Conservation (phyloP, 2,329 filamentous ascomycete genomes). For the Thielaviopsis ethacetica region DNA sequence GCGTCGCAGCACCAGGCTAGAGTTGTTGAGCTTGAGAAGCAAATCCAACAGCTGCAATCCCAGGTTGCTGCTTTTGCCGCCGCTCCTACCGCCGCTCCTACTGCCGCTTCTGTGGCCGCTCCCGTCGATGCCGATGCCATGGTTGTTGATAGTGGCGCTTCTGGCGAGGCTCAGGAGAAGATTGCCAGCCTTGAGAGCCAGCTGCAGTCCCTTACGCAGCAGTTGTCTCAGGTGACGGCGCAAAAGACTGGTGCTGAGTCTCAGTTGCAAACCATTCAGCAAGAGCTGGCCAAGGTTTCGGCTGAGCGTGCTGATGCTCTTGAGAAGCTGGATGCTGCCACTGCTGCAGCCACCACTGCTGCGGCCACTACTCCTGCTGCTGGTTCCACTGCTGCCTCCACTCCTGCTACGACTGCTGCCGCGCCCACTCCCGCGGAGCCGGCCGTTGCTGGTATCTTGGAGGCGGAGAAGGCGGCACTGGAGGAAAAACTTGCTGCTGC, state of each 20-base stretch:
- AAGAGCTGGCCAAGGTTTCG: constrained; percentile 48
- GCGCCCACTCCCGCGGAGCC: constrained; percentile 15
- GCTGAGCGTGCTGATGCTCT: constrained; percentile 55
- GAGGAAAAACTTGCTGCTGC: constrained; percentile 45
- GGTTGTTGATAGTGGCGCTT: neutral
- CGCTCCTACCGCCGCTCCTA: constrained; percentile 17
- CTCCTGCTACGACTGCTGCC: constrained; percentile 2
- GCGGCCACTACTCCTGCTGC: constrained; percentile 13
- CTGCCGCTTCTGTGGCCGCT: neutral
- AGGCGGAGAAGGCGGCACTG: constrained; percentile 42
- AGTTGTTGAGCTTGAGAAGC: constrained; percentile 26
- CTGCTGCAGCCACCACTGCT: constrained; percentile 24
- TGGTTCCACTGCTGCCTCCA: constrained; percentile 14
- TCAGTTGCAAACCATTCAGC: constrained; percentile 19
- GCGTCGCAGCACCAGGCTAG: constrained; percentile 26
- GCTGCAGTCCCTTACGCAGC: constrained; percentile 27
- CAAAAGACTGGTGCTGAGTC: constrained; percentile 2
- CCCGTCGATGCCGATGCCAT: constrained; percentile 28
- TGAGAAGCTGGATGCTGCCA: constrained; percentile 44
- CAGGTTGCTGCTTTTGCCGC: constrained; percentile 15
- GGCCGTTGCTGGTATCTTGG: constrained; percentile 24
- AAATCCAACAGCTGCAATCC: constrained; percentile 23
- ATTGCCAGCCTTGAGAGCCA: constrained; percentile 1
- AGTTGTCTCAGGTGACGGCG: constrained; percentile 25
- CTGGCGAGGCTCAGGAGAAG: constrained; percentile 1